Percentiles rank a stretch among this genome's conserved stretches.
Evolutionary conservation across 306 rosid species (phyloP).

Genomic region (Cicer arietinum): DNA sequence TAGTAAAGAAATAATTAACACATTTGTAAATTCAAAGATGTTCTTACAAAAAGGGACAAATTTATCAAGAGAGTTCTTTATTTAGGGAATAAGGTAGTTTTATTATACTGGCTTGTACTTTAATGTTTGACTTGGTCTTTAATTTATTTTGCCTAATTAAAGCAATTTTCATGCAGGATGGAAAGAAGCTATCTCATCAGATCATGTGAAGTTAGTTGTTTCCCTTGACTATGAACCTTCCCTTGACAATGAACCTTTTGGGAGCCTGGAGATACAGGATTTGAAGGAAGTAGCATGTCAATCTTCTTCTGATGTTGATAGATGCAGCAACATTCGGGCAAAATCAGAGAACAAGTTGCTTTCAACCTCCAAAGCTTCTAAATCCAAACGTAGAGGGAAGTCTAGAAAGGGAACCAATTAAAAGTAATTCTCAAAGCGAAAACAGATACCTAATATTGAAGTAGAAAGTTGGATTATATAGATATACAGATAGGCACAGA

Average conservation of each 20-base stretch:
- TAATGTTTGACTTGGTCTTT: constrained; percentile 1
- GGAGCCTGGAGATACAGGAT: constrained; percentile 46
- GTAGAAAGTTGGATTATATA: constrained; percentile 46
- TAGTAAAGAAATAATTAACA: too few species aligned
- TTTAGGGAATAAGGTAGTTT: too few species aligned
- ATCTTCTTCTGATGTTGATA: constrained; percentile 42
- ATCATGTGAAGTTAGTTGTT: constrained; percentile 63
- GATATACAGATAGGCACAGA: constrained; percentile 65
- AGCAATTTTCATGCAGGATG: constrained; percentile 65
- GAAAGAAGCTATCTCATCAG: constrained; percentile 68
- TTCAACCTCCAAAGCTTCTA: constrained; percentile 47
- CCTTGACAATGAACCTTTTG: constrained; percentile 47
- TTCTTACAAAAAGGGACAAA: too few species aligned
- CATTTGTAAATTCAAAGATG: too few species aligned
- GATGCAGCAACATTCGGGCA: constrained; percentile 48
- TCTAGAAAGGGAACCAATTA: constrained; percentile 59
- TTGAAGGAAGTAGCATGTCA: constrained; percentile 40
- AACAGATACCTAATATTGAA: constrained; percentile 46
- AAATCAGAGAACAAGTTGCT: constrained; percentile 47
- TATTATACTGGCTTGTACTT: not conserved
- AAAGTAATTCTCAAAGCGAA: constrained; percentile 65
- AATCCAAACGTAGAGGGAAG: constrained; percentile 57
- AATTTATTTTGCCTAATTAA: constrained; percentile 23
- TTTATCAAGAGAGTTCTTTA: too few species aligned
- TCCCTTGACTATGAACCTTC: constrained; percentile 49